These are phyloP conservation scores for Oenanthe sinensis DNA, from an alignment of 129 eudicot species.

Conservation along the genomic window DNA sequence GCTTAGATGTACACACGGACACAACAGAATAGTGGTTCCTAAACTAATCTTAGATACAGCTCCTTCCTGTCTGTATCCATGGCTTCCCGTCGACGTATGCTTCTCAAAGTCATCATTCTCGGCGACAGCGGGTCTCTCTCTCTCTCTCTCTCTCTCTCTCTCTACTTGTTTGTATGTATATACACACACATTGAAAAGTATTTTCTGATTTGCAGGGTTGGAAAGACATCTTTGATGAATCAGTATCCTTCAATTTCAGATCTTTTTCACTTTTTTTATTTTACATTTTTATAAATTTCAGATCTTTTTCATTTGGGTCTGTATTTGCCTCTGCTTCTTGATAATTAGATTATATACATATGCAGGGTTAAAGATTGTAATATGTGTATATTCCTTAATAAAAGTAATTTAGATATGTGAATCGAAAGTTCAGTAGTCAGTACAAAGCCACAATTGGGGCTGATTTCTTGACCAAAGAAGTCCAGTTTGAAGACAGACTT, in stretches of 20 bases:
- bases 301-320: background rate
- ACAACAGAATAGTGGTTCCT: background rate
- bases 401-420: slow-evolving; percentile 14
- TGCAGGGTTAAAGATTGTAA: background rate
- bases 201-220: slow-evolving; percentile 33
- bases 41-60: background rate
- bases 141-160: slow-evolving; percentile 6
- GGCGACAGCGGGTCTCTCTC: slow-evolving; percentile 52
- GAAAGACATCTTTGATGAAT: slow-evolving; percentile 60
- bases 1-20: background rate
- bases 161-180: background rate
- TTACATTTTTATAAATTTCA: no score
- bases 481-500: slow-evolving; percentile 18
- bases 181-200: background rate
- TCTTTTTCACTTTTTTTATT: background rate
- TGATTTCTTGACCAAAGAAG: slow-evolving; percentile 27
- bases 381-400: background rate
- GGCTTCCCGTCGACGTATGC: slow-evolving; percentile 58
- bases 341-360: no score
- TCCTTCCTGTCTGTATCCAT: slow-evolving; percentile 13
- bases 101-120: slow-evolving; percentile 58
- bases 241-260: slow-evolving; percentile 32
- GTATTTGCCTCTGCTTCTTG: background rate
- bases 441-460: slow-evolving; percentile 21
- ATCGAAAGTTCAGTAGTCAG: slow-evolving; percentile 19